These are phyloP conservation scores for Neurospora sp. DNA, from an alignment of 495 filamentous ascomycete genomes.

Conservation along the genomic window DNA sequence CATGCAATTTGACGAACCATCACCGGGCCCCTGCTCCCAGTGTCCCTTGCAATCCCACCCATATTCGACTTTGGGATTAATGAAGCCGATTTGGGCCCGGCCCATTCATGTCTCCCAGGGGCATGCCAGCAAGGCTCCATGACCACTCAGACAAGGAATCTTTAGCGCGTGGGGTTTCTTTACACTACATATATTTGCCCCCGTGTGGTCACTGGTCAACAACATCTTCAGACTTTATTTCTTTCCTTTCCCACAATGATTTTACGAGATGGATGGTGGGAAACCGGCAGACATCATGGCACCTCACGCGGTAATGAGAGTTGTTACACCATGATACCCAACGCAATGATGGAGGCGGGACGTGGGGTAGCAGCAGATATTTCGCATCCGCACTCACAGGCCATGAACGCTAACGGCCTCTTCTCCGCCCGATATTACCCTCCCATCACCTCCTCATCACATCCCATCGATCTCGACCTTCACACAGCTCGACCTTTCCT, in stretches of 20 bases:
- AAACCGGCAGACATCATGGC: neutral
- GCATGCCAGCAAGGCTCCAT: neutral
- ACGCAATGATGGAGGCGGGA: neutral
- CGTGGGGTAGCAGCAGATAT: neutral
- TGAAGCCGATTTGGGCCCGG: conserved; percentile 15
- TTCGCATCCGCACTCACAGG: neutral
- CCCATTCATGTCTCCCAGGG: neutral
- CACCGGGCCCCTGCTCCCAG: conserved; percentile 21
- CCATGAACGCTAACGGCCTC: neutral
- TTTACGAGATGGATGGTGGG: neutral
- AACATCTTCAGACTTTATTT: neutral
- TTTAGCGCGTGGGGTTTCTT: neutral
- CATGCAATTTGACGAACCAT: conserved; percentile 27
- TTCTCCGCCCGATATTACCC: neutral
- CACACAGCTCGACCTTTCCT: neutral
- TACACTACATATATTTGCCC: neutral
- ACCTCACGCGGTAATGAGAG: neutral
- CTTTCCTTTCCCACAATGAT: neutral
- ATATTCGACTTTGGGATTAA: conserved; percentile 4
- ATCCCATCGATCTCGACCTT: neutral
- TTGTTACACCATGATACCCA: neutral
- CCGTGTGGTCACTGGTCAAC: neutral
- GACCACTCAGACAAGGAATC: neutral
- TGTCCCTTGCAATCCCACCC: neutral
- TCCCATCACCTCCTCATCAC: neutral